Conservation (phyloP, 2,329 filamentous ascomycete species). For the Epichloe elymi region DNA sequence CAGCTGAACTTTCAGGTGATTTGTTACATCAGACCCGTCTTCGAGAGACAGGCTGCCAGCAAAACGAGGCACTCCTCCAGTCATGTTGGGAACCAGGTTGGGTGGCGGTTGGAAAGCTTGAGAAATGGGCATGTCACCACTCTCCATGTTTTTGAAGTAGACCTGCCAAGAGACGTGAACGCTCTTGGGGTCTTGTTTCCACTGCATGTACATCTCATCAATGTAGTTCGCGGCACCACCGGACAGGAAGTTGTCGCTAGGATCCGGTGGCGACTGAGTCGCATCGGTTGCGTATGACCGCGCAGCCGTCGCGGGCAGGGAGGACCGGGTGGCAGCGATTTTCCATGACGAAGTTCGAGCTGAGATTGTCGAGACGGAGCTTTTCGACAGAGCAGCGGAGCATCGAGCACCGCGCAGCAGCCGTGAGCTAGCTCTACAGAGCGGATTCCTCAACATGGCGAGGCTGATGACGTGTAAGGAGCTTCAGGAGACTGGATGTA, state of each 20-base stretch:
- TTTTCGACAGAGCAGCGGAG: conserved; percentile 24
- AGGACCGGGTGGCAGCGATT: conserved; percentile 32
- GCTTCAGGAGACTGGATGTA: conserved; percentile 5
- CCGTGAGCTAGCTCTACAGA: conserved; percentile 52
- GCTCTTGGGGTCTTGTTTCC: conserved; percentile 85
- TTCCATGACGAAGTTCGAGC: conserved; percentile 29
- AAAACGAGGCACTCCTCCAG: conserved; percentile 62
- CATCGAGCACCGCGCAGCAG: conserved; percentile 43
- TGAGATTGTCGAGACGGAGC: conserved; percentile 29
- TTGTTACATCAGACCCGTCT: conserved; percentile 72
- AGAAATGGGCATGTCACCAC: conserved; percentile 91
- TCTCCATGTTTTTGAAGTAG: conserved; percentile 99
- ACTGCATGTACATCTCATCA: conserved; percentile 98
- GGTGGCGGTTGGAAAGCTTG: conserved; percentile 95
- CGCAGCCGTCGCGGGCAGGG: conserved; percentile 35
- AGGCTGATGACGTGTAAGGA: conserved; percentile 9
- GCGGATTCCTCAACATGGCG: conserved; percentile 59
- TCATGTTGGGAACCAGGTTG: conserved; percentile 72
- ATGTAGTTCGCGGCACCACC: conserved; percentile 98
- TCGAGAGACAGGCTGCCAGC: conserved; percentile 55
- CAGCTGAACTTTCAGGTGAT: conserved; percentile 96
- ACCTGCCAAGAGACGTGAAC: conserved; percentile 98
- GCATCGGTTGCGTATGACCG: conserved; percentile 41
- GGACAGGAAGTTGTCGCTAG: conserved; percentile 91
- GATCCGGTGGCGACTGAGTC: conserved; percentile 48